Percentiles rank a stretch among this genome's conserved stretches.
phyloP scores from a whole-genome alignment of 495 filamentous ascomycete species.

The Penicillium chermesinum region DNA sequence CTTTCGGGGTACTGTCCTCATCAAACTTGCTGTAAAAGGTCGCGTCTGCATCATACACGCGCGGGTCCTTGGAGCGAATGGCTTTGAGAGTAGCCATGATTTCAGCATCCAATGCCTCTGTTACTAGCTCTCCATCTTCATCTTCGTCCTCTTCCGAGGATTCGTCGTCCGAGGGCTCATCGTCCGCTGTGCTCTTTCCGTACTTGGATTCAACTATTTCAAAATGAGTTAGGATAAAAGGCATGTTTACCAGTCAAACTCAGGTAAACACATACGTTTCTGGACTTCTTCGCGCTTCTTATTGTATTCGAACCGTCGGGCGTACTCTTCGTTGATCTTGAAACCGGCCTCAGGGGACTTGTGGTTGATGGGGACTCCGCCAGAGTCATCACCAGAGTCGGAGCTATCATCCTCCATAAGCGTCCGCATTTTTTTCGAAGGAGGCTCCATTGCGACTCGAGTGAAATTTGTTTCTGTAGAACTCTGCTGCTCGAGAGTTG shows the following conservation, averaged over 20 bases:
- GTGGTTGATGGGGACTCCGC: conserved; percentile 36
- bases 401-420: conserved; percentile 48
- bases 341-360: conserved; percentile 42
- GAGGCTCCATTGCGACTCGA: conserved; percentile 36
- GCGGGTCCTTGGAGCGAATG: conserved; percentile 82
- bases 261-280: conserved; percentile 54
- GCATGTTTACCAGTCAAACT: not conserved
- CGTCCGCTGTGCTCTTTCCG: conserved; percentile 43
- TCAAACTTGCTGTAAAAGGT: conserved; percentile 71
- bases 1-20: conserved; percentile 27
- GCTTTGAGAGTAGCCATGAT: conserved; percentile 80
- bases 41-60: conserved; percentile 73
- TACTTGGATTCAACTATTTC: conserved; percentile 79
- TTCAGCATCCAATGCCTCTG: conserved; percentile 74
- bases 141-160: conserved; percentile 78
- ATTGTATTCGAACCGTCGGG: conserved; percentile 87
- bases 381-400: conserved; percentile 51
- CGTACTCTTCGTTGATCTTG: conserved; percentile 88
- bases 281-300: conserved; percentile 89
- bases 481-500: conserved; percentile 5
- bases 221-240: conserved; percentile 7
- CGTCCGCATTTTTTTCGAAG: conserved; percentile 42
- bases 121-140: conserved; percentile 78
- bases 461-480: not conserved
- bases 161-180: conserved; percentile 45